Conservation (phyloP, 129 eudicot genomes). For the Arctium lappa region DNA sequence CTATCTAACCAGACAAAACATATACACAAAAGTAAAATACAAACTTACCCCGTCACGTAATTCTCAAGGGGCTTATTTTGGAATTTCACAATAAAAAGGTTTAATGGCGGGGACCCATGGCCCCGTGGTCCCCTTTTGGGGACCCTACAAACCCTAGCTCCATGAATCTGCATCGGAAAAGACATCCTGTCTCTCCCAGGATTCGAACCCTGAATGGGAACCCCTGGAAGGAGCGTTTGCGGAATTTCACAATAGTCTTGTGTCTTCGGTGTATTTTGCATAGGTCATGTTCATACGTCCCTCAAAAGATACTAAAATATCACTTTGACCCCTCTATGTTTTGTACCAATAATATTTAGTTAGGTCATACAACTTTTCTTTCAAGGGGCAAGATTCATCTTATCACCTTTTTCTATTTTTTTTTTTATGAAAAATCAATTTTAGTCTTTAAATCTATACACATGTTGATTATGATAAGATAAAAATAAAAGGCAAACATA, state of each 20-base stretch:
- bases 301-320: neutral
- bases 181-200: no score
- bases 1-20: neutral
- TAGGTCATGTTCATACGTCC: neutral
- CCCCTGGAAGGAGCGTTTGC: no score
- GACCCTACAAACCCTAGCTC: no score
- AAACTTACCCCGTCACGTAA: neutral
- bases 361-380: conserved; percentile 24
- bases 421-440: neutral
- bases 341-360: neutral
- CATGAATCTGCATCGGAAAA: no score
- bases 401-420: neutral
- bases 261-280: neutral
- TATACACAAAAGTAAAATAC: neutral
- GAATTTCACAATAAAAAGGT: neutral
- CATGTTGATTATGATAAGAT: neutral
- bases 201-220: no score
- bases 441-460: neutral
- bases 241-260: neutral
- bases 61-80: neutral
- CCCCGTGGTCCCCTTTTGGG: no score
- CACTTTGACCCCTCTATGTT: neutral
- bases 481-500: neutral
- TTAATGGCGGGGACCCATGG: no score
- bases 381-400: conserved; percentile 10